Percentiles rank a stretch among this genome's conserved stretches.
These are phyloP conservation scores for Erodium trifolium DNA, from an alignment of 441 rosid genomes.

Conservation along the genomic window DNA sequence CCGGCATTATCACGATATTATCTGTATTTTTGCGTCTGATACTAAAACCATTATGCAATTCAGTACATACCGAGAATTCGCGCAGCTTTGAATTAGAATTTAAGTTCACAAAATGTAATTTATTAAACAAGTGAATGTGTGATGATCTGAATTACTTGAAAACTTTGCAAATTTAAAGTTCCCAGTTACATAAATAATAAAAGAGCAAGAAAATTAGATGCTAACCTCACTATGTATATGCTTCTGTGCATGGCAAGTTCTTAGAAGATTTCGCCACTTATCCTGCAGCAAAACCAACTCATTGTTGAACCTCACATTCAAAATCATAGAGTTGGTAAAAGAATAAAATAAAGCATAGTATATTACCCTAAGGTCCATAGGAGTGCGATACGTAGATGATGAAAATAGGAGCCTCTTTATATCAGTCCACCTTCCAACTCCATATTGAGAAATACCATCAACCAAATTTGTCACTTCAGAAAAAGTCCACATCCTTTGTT, in stretches of 20 bases:
- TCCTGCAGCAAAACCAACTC: constrained; percentile 42
- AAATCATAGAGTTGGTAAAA: constrained; percentile 11
- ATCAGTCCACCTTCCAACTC: constrained; percentile 93
- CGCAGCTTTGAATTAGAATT: not conserved
- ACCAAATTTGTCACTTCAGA: constrained; percentile 68
- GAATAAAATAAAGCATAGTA: constrained; percentile 1
- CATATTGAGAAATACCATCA: constrained; percentile 76
- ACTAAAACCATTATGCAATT: not conserved
- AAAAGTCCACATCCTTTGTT: constrained; percentile 79
- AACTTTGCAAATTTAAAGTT: not conserved
- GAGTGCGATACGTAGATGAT: constrained; percentile 66
- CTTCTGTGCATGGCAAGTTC: constrained; percentile 44
- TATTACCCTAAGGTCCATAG: constrained; percentile 86
- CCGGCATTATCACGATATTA: not conserved
- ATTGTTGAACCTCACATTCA: constrained; percentile 13
- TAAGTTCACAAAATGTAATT: not conserved
- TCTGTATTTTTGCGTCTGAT: not conserved
- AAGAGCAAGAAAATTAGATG: constrained; percentile 13
- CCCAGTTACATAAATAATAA: not conserved
- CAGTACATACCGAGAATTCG: not conserved
- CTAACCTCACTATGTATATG: constrained; percentile 49
- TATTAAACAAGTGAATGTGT: not conserved
- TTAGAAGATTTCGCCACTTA: constrained; percentile 93
- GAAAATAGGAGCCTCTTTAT: constrained; percentile 63
- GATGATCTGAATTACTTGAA: not conserved